Conservation (phyloP, 2,329 filamentous ascomycete genomes). For the Xylariaceae sp. region DNA sequence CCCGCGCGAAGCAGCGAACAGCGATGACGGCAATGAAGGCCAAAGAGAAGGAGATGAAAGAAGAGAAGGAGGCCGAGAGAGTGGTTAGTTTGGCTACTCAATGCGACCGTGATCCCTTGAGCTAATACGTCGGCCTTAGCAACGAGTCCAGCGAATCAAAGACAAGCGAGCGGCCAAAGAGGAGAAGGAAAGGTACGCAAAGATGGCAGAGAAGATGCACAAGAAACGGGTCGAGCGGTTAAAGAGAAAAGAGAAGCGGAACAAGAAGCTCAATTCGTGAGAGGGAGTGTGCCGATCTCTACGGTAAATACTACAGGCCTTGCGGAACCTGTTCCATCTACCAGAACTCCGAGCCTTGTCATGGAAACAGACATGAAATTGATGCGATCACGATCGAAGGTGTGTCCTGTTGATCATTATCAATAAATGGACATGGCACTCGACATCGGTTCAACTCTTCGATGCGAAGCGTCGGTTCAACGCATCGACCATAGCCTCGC, state of each 20-base stretch:
- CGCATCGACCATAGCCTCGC: no score
- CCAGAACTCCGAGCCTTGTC: no score
- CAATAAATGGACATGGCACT: no score
- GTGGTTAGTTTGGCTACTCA: constrained; percentile 50
- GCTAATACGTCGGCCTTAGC: constrained; percentile 42
- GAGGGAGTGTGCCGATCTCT: background rate
- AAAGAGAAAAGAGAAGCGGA: constrained; percentile 95
- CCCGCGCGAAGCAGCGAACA: constrained; percentile 67
- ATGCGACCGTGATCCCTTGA: background rate
- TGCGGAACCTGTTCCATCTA: no score
- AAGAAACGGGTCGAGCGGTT: constrained; percentile 87
- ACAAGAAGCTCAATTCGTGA: constrained; percentile 72
- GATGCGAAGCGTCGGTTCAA: no score
- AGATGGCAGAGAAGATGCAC: constrained; percentile 98
- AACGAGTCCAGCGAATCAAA: constrained; percentile 73
- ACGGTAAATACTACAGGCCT: no score
- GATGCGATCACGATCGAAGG: no score
- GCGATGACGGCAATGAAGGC: constrained; percentile 76
- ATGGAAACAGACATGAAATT: no score
- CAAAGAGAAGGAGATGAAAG: constrained; percentile 92
- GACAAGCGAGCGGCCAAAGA: constrained; percentile 85
- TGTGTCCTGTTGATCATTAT: no score
- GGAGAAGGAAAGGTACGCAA: constrained; percentile 87
- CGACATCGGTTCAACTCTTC: no score
- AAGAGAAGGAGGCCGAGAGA: constrained; percentile 87